Conservation (phyloP, 495 filamentous ascomycete genomes). For the Viridothelium virens region DNA sequence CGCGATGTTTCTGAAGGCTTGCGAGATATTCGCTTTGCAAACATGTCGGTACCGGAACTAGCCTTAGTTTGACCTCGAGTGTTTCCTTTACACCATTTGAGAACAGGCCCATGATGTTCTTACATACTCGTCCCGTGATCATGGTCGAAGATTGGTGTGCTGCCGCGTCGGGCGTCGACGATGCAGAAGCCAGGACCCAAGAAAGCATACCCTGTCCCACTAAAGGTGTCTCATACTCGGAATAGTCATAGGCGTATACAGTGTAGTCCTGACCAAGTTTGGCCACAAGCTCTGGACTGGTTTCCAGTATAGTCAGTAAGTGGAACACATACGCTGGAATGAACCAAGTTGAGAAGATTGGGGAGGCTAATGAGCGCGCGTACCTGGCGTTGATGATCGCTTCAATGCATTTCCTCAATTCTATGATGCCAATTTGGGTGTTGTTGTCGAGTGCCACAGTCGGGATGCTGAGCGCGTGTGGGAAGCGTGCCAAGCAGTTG, state of each 20-base stretch:
- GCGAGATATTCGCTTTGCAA: constrained; percentile 62
- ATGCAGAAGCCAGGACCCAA: constrained; percentile 61
- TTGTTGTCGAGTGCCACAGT: constrained; percentile 70
- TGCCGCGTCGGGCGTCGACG: constrained; percentile 47
- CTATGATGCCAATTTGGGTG: constrained; percentile 75
- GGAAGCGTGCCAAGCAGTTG: constrained; percentile 85
- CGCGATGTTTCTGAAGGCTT: constrained; percentile 54
- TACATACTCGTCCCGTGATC: constrained; percentile 84
- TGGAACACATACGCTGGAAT: not conserved
- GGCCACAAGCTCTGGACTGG: constrained; percentile 79
- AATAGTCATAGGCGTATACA: constrained; percentile 94
- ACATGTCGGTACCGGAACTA: constrained; percentile 72
- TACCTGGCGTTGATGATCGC: constrained; percentile 70
- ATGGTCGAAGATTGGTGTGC: constrained; percentile 59
- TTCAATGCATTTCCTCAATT: constrained; percentile 82
- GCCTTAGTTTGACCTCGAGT: constrained; percentile 83
- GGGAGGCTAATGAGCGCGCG: not conserved
- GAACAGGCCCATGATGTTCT: constrained; percentile 75
- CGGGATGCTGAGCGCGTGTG: constrained; percentile 69
- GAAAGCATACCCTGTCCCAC: constrained; percentile 97
- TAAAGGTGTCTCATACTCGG: constrained; percentile 83
- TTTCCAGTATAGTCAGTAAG: not conserved
- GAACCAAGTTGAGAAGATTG: constrained; percentile 24
- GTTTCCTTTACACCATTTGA: constrained; percentile 79
- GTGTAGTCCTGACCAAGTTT: constrained; percentile 84